A percentile compares a stretch with the other conserved stretches of the same genome.
Evolutionary conservation across 164 flowering plant species (phyloP).

Genomic region (Dillenia suffruticosa): DNA sequence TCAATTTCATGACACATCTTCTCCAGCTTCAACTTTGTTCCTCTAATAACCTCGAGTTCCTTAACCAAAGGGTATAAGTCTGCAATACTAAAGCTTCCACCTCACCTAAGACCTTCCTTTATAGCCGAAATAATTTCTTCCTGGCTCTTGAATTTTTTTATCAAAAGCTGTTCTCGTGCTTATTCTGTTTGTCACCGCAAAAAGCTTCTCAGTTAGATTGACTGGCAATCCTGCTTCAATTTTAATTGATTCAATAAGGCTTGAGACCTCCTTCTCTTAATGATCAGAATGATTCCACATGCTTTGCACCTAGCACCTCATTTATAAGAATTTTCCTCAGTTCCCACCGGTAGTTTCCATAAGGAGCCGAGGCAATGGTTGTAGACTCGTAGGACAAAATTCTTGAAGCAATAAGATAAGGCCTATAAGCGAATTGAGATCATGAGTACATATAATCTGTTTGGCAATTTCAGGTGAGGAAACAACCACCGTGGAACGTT

Average conservation of each 20-base stretch:
- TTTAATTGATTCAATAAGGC: too few species aligned
- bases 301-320: slow-evolving; percentile 20
- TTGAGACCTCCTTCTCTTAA: slow-evolving; percentile 19
- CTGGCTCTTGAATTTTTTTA: slow-evolving; percentile 8
- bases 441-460: slow-evolving; percentile 22
- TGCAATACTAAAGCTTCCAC: slow-evolving; percentile 15
- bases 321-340: slow-evolving; percentile 5
- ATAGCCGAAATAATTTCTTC: slow-evolving; percentile 5
- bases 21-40: slow-evolving; percentile 11
- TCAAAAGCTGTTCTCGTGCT: slow-evolving; percentile 16
- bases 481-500: slow-evolving; percentile 16
- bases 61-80: slow-evolving; percentile 24
- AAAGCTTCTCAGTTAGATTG: neutral
- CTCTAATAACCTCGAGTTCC: slow-evolving; percentile 12
- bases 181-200: neutral
- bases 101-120: slow-evolving; percentile 1
- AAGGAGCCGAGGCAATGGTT: slow-evolving; percentile 14
- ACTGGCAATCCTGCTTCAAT: too few species aligned
- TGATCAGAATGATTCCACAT: neutral
- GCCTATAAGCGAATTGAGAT: slow-evolving; percentile 9
- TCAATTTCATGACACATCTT: too few species aligned
- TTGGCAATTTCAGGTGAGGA: slow-evolving; percentile 22
- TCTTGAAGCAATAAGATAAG: slow-evolving; percentile 3
- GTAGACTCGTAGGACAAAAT: slow-evolving; percentile 9
- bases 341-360: slow-evolving; percentile 21